Base-by-base conservation (phyloP, 495 filamentous ascomycete genomes). In the Podospora sp. region DNA sequence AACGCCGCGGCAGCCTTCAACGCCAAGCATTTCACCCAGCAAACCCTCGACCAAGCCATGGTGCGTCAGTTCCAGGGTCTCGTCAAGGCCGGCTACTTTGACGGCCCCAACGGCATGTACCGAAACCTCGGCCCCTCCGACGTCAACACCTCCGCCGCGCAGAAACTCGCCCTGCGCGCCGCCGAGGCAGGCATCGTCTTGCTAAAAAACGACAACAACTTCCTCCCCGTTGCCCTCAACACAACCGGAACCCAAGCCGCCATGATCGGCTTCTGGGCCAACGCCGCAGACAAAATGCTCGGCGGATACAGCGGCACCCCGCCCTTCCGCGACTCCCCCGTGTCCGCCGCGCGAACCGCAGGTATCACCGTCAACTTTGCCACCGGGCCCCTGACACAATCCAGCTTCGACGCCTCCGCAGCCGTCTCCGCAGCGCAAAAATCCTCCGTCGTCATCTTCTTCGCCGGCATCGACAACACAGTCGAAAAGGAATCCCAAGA, bases 381-480 rank as follows among this genome's bases (percentile, higher is more conserved):
- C 46, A 65, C 64, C 18, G 77, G 77, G 0, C 77, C 76, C 0
- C 20, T 77, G 18, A 53, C 65, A n/a, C 87, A 88, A 8, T 69
- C 68, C 36, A 86, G 86, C 0, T 83, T 81, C 46, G 90, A 90
- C 72, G 81, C 80, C 69, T 80, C 80, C 0, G 86, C 71, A 2
- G 78, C 79, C 9, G 60, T 81, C 9, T 66, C 64, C 6, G 76
- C 76, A 2, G 80, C 82, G 0, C 66, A 71, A 14, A 66, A 76
- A 4, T 75, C 82, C n/a, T 77, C 83, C 50, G 73, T 74, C 11
- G 77, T 83, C 49, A 49, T 84, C 22, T 84, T 77, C 59, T 77
- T 82, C 20, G 82, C 80, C 11, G 82, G 82, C 5, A 75, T 77
- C 20, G 82, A 85, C 65, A 78, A 66, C 16, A 74, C 71, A 14